These are phyloP conservation scores for Beauveria australis DNA, from an alignment of 2,329 filamentous ascomycete genomes.

Conservation along the genomic window DNA sequence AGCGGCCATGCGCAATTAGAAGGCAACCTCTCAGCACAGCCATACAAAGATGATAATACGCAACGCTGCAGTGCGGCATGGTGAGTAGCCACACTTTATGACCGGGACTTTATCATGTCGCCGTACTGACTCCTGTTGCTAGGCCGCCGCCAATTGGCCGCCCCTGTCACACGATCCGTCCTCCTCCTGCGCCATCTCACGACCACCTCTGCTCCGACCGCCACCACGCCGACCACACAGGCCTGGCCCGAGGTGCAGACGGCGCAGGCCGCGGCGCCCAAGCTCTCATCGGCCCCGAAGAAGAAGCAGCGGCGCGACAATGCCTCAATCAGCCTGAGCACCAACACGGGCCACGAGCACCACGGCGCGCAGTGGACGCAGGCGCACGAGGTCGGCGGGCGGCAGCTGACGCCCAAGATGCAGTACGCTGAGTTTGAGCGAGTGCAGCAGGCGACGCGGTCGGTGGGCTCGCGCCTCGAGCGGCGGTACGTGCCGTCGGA, in stretches of 20 bases:
- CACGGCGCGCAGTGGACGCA: conserved; percentile 17
- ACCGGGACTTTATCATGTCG: not conserved
- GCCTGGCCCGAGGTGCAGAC: conserved; percentile 16
- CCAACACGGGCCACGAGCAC: conserved; percentile 17
- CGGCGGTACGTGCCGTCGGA: conserved; percentile 57
- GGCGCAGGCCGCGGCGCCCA: conserved; percentile 15
- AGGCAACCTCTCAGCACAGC: not conserved
- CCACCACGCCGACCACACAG: conserved; percentile 12
- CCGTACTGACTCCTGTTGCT: not conserved
- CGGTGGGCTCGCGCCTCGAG: conserved; percentile 40
- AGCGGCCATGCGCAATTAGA: not conserved
- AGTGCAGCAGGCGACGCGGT: conserved; percentile 34
- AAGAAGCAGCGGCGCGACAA: conserved; percentile 27
- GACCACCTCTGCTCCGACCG: conserved; percentile 18
- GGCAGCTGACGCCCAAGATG: conserved; percentile 28
- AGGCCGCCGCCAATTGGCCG: conserved; percentile 47
- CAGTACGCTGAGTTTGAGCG: conserved; percentile 32
- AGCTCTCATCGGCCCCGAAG: conserved; percentile 18
- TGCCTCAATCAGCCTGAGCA: conserved; percentile 25
- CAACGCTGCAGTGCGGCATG: conserved; percentile 45
- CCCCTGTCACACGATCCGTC: conserved; percentile 30
- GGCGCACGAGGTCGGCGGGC: conserved; percentile 26
- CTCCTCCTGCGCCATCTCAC: conserved; percentile 26
- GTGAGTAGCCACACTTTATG: conserved; percentile 28
- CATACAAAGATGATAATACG: conserved; percentile 44